Evolutionary conservation across 176 grass and related monocot genomes (phyloP).

Genomic region (Oryza glumipatula): DNA sequence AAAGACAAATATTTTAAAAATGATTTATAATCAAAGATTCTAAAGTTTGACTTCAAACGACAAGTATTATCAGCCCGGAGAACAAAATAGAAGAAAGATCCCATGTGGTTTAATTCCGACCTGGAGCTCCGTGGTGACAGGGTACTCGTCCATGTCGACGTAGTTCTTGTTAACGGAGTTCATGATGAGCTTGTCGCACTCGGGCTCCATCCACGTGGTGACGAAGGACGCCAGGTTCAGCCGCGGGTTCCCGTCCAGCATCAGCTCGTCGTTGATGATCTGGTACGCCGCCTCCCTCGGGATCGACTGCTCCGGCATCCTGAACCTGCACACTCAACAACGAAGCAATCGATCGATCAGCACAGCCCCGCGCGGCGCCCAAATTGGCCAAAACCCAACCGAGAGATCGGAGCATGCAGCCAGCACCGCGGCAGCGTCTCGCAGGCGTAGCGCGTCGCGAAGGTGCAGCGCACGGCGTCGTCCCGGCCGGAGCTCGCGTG

Average conservation of each 20-base stretch:
- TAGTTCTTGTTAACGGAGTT: slow-evolving; percentile 69
- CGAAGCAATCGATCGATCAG: background rate
- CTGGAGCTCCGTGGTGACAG: slow-evolving; percentile 80
- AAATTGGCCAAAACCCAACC: too few species aligned
- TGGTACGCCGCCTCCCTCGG: slow-evolving; percentile 80
- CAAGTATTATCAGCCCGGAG: too few species aligned
- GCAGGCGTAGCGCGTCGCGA: slow-evolving; percentile 74
- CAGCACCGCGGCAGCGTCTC: slow-evolving; percentile 55
- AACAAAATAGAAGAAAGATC: background rate
- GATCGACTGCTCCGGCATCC: slow-evolving; percentile 57
- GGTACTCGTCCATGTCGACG: slow-evolving; percentile 89
- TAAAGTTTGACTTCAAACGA: too few species aligned
- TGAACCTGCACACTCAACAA: slow-evolving; percentile 42
- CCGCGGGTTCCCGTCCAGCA: slow-evolving; percentile 79
- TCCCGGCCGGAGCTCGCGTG: slow-evolving; percentile 27
- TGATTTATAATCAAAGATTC: too few species aligned
- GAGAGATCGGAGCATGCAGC: background rate
- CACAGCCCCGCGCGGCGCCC: background rate
- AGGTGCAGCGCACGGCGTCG: slow-evolving; percentile 46
- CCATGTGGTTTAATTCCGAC: slow-evolving; percentile 8
- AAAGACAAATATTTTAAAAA: too few species aligned
- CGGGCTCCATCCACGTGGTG: slow-evolving; percentile 87
- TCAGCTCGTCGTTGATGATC: slow-evolving; percentile 86
- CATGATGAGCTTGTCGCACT: slow-evolving; percentile 83
- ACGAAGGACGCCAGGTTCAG: slow-evolving; percentile 79